Evolutionary conservation across 2,329 filamentous ascomycete species (phyloP).

Genomic region (Diaporthe sp.): DNA sequence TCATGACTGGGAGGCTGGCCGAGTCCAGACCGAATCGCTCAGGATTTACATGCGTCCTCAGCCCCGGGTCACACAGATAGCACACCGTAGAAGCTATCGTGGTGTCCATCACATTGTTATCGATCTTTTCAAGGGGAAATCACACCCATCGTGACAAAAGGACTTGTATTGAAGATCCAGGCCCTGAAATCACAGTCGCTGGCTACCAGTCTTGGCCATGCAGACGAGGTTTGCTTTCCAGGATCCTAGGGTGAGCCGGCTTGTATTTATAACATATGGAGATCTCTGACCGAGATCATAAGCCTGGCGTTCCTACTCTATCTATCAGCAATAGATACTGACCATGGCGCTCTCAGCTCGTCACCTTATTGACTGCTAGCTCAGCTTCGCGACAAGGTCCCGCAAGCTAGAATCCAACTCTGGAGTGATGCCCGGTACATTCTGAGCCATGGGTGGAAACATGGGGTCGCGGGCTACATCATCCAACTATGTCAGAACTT

Average conservation of each 20-base stretch:
- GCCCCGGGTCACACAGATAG: neutral
- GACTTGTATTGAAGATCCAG: neutral
- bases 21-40: neutral
- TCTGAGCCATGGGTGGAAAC: constrained; percentile 41
- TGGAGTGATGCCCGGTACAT: constrained; percentile 50
- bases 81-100: neutral
- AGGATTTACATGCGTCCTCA: neutral
- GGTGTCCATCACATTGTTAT: neutral
- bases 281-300: neutral
- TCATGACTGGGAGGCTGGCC: neutral
- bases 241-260: too few relatives aligned
- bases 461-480: constrained; percentile 56
- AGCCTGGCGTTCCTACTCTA: too few relatives aligned
- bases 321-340: too few relatives aligned
- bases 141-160: too few relatives aligned
- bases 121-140: neutral
- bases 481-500: constrained; percentile 5
- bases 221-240: neutral
- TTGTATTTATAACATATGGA: neutral
- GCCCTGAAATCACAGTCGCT: neutral
- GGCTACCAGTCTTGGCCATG: too few relatives aligned
- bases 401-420: constrained; percentile 54
- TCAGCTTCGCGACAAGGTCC: constrained; percentile 44
- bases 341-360: neutral
- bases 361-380: neutral